These are phyloP conservation scores for Phytophthora syringae DNA, from an alignment of 352 stramenopile genomes.

Conservation along the genomic window DNA sequence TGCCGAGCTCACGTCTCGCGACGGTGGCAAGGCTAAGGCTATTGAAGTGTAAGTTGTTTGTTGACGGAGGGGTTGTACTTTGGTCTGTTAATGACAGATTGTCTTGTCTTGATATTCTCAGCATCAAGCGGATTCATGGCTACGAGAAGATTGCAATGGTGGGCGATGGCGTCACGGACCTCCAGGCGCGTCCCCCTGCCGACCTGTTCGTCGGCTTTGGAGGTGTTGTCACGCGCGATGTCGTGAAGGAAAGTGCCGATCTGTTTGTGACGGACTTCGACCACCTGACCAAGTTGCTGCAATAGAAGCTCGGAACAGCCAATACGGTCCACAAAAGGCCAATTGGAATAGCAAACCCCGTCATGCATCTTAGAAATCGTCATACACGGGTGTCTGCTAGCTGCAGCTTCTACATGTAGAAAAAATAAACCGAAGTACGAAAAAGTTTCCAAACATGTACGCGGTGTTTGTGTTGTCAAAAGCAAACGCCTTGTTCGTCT, in stretches of 20 bases:
- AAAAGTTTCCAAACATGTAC: constrained; percentile 18
- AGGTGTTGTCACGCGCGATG: constrained; percentile 93
- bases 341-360: not conserved
- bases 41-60: constrained; percentile 64
- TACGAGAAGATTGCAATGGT: constrained; percentile 98
- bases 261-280: constrained; percentile 98
- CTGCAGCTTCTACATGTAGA: constrained; percentile 3
- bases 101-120: constrained; percentile 30
- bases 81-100: constrained; percentile 10
- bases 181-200: constrained; percentile 97
- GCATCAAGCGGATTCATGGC: constrained; percentile 91
- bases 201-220: constrained; percentile 98
- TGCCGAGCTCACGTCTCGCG: constrained; percentile 93
- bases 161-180: constrained; percentile 98
- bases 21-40: constrained; percentile 81
- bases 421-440: constrained; percentile 16
- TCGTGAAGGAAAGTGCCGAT: constrained; percentile 94
- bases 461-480: constrained; percentile 25
- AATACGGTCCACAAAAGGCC: no score
- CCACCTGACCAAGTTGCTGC: constrained; percentile 77
- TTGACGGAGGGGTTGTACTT: not conserved
- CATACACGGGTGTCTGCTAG: constrained; percentile 3
- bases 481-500: constrained; percentile 40
- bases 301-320: constrained; percentile 28
- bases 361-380: not conserved